Percentiles rank a stretch among this genome's conserved stretches.
phyloP scores from a whole-genome alignment of 116 monocot genomes.

The Thalassia testudinum region DNA sequence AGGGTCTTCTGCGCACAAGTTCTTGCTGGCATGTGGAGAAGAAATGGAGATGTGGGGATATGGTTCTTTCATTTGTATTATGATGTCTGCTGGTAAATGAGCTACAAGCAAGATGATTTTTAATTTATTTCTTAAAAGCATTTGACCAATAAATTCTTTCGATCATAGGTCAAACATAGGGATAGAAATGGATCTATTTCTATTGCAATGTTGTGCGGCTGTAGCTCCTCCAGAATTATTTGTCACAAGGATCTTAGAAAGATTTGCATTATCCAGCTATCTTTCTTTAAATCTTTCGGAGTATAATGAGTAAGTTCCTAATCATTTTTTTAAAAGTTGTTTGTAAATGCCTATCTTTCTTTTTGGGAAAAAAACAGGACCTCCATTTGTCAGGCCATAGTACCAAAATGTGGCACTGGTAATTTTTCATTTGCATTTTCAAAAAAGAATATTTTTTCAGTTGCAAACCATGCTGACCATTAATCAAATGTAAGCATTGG shows the following conservation, averaged over 20 bases:
- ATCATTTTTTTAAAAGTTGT: constrained; percentile 1
- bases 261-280: constrained; percentile 78
- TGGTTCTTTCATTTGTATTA: constrained; percentile 54
- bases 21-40: constrained; percentile 95
- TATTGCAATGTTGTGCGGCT: constrained; percentile 96
- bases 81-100: constrained; percentile 42
- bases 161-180: constrained; percentile 21
- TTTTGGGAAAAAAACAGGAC: too few relatives aligned
- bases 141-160: too few relatives aligned
- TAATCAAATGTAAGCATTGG: too few relatives aligned
- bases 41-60: constrained; percentile 71
- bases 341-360: too few relatives aligned
- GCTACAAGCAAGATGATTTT: not conserved
- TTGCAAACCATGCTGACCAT: too few relatives aligned
- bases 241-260: constrained; percentile 65
- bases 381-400: too few relatives aligned
- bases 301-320: constrained; percentile 52
- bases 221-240: constrained; percentile 86
- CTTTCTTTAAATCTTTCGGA: constrained; percentile 42
- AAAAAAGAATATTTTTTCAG: too few relatives aligned
- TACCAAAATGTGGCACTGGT: too few relatives aligned
- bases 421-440: too few relatives aligned
- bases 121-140: not conserved
- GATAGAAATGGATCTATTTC: constrained; percentile 76
- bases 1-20: constrained; percentile 93